Base-by-base conservation (phyloP, 2,329 filamentous ascomycete genomes). In the Tolypocladium ovalisporum region DNA sequence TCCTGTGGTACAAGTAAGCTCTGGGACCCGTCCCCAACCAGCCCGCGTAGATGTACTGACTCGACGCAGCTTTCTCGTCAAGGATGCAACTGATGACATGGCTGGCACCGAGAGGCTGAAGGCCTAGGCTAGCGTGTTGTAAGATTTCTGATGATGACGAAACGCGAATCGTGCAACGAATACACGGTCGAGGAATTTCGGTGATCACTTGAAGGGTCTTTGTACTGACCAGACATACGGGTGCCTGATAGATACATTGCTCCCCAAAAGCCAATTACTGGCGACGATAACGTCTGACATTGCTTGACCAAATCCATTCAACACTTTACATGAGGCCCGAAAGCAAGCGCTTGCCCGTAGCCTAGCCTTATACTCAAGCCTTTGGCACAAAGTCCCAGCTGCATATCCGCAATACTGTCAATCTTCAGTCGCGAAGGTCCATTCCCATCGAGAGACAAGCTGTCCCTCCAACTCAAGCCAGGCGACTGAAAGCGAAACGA, bases 1-100 rank as follows among this genome's bases (percentile, higher is more conserved):
- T 94, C 54, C 81, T 96, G 77, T 97, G 89, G 89, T 99, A 99
- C 72, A 91, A 88, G 92, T 97, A 76, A 79, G 90, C 85, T 44
- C 52, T 4, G 15, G 7, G 17, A 22, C 35, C n/a, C 0, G 27
- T 37, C 42, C 32, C 40, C 34, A 7, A 35, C 8, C 22, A 10
- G 1, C 22, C 29, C 22, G 27, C 35, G 40, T 5, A 9, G 19
- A 27, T 56, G 56, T 29, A 54, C 47, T 73, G 55, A 74, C 63
- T 34, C 27, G 5, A 13, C 17, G 22, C 56, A 96, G 92, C 66
- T 97, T 96, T 71, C 75, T 97, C 61, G 76, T 96, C 61, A 92
- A 85, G 71, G 92, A 97, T 71, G 84, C 90, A 5, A 83, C 88
- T 66, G 87, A 95, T 65, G 92, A 96, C 65, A 80, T 96, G 64